Conservation (phyloP, 2,329 filamentous ascomycete species). For the Thermoascus crustaceus region DNA sequence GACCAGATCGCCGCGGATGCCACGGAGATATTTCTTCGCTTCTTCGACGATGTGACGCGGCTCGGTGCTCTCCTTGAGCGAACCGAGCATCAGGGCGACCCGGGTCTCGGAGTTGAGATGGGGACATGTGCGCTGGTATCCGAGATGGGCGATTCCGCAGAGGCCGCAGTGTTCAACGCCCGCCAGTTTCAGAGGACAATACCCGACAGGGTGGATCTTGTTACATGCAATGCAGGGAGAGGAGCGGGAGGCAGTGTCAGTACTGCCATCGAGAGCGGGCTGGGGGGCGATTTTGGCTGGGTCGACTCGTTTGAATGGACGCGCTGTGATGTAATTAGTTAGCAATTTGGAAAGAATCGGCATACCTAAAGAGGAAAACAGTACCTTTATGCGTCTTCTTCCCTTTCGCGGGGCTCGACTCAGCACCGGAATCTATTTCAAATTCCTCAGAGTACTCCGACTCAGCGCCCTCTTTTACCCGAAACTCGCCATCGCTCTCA, state of each 20-base stretch:
- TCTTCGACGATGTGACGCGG: constrained; percentile 43
- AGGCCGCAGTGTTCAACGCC: constrained; percentile 56
- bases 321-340: constrained; percentile 19
- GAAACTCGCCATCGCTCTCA: constrained; percentile 27
- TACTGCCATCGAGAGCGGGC: constrained; percentile 13
- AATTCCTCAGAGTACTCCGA: constrained; percentile 18
- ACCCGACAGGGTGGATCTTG: constrained; percentile 47
- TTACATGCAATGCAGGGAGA: constrained; percentile 47
- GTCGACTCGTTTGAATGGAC: constrained; percentile 32
- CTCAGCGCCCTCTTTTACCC: constrained; percentile 18
- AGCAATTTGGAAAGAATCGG: constrained; percentile 1
- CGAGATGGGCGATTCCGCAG: constrained; percentile 56
- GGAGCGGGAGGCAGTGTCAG: constrained; percentile 1
- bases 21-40: constrained; percentile 50
- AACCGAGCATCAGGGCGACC: constrained; percentile 55
- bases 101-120: constrained; percentile 56
- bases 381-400: constrained; percentile 13
- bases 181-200: constrained; percentile 52
- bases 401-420: constrained; percentile 18
- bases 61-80: constrained; percentile 52
- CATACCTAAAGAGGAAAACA: neutral
- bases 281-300: constrained; percentile 7
- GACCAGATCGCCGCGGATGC: constrained; percentile 49
- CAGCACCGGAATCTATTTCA: constrained; percentile 16
- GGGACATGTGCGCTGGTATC: constrained; percentile 49